Evolutionary conservation across 495 filamentous ascomycete species (phyloP), one percentile per base, ranked within the genome.

Genomic region (Hypoxylon trugodes): DNA sequence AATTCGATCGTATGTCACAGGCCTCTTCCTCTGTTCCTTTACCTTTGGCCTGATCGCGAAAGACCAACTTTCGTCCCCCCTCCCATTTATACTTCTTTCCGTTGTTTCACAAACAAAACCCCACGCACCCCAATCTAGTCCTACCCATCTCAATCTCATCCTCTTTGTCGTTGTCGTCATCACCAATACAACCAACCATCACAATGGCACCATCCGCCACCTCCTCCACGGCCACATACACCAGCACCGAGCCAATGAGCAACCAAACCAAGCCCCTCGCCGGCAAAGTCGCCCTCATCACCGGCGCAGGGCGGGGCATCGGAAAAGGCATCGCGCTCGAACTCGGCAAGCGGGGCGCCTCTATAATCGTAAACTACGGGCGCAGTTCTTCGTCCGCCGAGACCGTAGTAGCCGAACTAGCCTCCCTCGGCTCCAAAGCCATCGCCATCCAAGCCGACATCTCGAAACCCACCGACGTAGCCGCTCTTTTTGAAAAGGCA

Each of bases 281-380:
- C 37, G 85, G 84, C 64, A 89, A 89, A 75, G 86, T 90, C 50
- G 89, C 89, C 57, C 80, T 92, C 6, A 82, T 92, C 59, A 92
- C 89, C 15, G 89, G 72, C 18, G 74, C 82, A 60, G 82, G 85
- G 26, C 86, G 90, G 9, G 90, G 90, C 41, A 92, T 96, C 69
- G 91, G 91, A 21, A 78, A 83, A 13, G 89, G 86, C 13, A 92
- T 92, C 61, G 90, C 90, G 15, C 79, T 92, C 2, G 90, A 93
- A 72, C 85, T 96, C 35, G 91, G 84, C 60, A 81, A 82, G 65
- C 86, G 88, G 58, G 90, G 90, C n/a, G 88, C 88, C 52, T 85
- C 81, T 50, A 81, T 96, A 28, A 82, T 91, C 16, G 83, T 96
- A 73, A 93, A 93, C 83, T 96, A 92, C 70, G 83, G 84, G 68